These are phyloP conservation scores for Chalciporus piperatus DNA, from an alignment of 768 basidiomycete genomes.

Conservation along the genomic window DNA sequence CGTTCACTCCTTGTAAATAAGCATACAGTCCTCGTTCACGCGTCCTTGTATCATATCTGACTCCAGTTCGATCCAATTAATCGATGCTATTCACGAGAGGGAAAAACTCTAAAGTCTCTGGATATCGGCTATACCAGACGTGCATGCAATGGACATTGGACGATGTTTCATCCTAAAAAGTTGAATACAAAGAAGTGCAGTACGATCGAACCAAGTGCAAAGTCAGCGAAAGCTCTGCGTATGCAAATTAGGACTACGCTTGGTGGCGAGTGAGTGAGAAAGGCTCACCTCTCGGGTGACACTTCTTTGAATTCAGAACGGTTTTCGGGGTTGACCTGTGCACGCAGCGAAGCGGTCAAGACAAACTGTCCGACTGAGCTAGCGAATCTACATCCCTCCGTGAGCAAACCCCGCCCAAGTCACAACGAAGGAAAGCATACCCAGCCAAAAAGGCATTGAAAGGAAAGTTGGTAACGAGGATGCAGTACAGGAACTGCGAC, in stretches of 20 bases:
- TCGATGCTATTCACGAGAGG: not conserved
- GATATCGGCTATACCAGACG: too few species aligned
- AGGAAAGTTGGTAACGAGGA: conserved; percentile 88
- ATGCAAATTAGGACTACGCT: not conserved
- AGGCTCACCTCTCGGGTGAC: conserved; percentile 84
- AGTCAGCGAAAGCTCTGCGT: conserved; percentile 92
- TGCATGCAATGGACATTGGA: not conserved
- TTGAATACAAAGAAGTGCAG: conserved; percentile 99
- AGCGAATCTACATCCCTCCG: conserved; percentile 62
- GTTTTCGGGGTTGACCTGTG: conserved; percentile 89
- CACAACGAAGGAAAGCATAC: conserved; percentile 45
- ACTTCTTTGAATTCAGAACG: conserved; percentile 82
- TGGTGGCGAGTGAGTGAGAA: not conserved
- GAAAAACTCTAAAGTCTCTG: not conserved
- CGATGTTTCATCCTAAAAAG: conserved; percentile 73
- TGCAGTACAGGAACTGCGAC: conserved; percentile 87
- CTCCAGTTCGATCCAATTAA: not conserved
- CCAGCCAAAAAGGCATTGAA: conserved; percentile 97
- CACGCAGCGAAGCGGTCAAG: conserved; percentile 84
- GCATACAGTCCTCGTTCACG: not conserved
- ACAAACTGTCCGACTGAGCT: conserved; percentile 98
- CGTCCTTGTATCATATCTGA: conserved; percentile 14
- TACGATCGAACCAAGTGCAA: conserved; percentile 90
- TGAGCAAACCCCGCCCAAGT: not conserved
- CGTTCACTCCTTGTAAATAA: not conserved